These are phyloP conservation scores for Podospora pseudocomata DNA, from an alignment of 495 filamentous ascomycete species.

Conservation along the genomic window DNA sequence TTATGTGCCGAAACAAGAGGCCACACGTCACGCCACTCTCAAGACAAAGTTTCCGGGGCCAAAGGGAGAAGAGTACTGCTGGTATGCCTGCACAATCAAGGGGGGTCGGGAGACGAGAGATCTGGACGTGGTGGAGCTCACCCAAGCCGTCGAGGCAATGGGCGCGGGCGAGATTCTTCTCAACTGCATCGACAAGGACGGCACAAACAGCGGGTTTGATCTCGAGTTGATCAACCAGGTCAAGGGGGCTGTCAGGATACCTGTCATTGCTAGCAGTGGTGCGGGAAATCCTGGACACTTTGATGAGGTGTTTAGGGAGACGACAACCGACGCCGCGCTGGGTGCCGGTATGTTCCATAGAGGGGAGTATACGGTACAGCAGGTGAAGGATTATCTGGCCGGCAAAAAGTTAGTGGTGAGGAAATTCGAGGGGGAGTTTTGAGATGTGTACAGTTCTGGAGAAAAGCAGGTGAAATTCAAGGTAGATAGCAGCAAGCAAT, in stretches of 20 bases:
- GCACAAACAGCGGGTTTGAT: slow-evolving; percentile 93
- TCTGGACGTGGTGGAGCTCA: slow-evolving; percentile 83
- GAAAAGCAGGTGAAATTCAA: background rate
- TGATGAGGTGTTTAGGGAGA: slow-evolving; percentile 80
- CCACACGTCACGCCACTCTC: slow-evolving; percentile 76
- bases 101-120: slow-evolving; percentile 89
- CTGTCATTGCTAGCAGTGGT: slow-evolving; percentile 92
- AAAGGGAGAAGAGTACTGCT: slow-evolving; percentile 77
- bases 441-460: slow-evolving; percentile 10
- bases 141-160: slow-evolving; percentile 90
- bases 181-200: slow-evolving; percentile 97
- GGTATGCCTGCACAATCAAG: slow-evolving; percentile 98
- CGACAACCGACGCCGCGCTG: slow-evolving; percentile 84
- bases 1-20: slow-evolving; percentile 68
- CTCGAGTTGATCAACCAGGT: slow-evolving; percentile 85
- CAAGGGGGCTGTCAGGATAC: slow-evolving; percentile 78
- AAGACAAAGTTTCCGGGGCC: slow-evolving; percentile 66
- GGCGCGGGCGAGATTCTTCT: slow-evolving; percentile 90
- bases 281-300: slow-evolving; percentile 90
- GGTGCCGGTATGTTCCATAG: slow-evolving; percentile 98
- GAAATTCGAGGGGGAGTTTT: slow-evolving; percentile 58
- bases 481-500: background rate
- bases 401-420: slow-evolving; percentile 69
- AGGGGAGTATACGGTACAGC: slow-evolving; percentile 86
- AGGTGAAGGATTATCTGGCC: slow-evolving; percentile 86